A percentile compares a stretch with the other conserved stretches of the same genome.
phyloP scores from a whole-genome alignment of 2,329 filamentous ascomycete species.

The Blumeriella jaapii region DNA sequence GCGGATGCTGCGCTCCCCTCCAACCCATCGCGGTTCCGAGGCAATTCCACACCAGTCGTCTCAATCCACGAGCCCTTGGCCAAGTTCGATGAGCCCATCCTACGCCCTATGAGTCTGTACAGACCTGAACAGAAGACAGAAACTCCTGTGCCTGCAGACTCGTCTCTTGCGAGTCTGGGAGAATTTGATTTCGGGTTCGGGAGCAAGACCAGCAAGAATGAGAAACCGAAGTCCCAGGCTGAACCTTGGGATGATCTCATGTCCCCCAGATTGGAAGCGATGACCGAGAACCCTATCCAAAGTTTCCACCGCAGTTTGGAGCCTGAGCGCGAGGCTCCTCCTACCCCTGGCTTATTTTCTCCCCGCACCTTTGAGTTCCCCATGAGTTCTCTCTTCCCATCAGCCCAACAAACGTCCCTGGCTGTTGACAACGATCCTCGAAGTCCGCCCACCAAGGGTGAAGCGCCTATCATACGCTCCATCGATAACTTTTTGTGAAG shows the following conservation, averaged over 20 bases:
- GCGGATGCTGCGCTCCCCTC: constrained; percentile 37
- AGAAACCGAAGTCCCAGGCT: constrained; percentile 6
- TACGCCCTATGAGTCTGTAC: too few species aligned
- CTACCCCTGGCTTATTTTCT: constrained; percentile 38
- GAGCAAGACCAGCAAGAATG: constrained; percentile 10
- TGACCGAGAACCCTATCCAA: constrained; percentile 24
- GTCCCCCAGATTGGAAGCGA: constrained; percentile 25
- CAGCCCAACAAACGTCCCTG: constrained; percentile 27
- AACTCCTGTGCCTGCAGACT: constrained; percentile 9
- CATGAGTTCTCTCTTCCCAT: constrained; percentile 48
- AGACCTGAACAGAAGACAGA: constrained; percentile 9
- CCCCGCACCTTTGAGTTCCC: constrained; percentile 65
- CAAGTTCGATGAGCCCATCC: too few species aligned
- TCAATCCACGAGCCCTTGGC: constrained; percentile 16
- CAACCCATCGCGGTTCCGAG: constrained; percentile 37
- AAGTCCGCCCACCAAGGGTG: constrained; percentile 63
- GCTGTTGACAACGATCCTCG: constrained; percentile 46
- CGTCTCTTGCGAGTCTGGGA: constrained; percentile 14
- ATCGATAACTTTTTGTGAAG: constrained; percentile 67
- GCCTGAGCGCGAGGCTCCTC: constrained; percentile 14
- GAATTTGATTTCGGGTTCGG: constrained; percentile 25
- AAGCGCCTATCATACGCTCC: constrained; percentile 63
- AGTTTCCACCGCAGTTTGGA: constrained; percentile 16
- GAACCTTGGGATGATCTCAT: constrained; percentile 23
- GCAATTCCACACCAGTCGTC: constrained; percentile 39